Evolutionary conservation across 768 basidiomycete species (phyloP).

Genomic region (Suillus subaureus): DNA sequence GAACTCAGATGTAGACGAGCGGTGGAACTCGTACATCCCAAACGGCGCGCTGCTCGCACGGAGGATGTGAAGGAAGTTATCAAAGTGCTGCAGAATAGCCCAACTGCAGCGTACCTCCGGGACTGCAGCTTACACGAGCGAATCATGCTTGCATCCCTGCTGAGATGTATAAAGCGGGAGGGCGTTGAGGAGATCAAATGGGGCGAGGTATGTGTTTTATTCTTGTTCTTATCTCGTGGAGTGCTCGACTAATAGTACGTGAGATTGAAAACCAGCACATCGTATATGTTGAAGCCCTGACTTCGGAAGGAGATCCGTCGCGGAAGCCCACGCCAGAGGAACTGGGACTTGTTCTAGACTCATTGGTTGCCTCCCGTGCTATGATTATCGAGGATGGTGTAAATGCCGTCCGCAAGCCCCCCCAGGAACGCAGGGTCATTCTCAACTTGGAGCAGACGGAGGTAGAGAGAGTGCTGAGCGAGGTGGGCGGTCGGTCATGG

Average conservation of each 20-base stretch:
- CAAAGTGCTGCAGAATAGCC: conserved; percentile 87
- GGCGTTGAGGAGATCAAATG: conserved; percentile 89
- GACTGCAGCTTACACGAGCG: conserved; percentile 88
- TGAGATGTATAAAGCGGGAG: conserved; percentile 80
- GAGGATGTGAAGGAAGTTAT: conserved; percentile 81
- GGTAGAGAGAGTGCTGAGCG: conserved; percentile 82
- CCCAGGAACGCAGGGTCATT: conserved; percentile 69
- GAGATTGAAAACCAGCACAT: conserved; percentile 79
- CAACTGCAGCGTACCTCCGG: conserved; percentile 79
- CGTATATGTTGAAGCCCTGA: conserved; percentile 66
- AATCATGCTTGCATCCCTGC: conserved; percentile 80
- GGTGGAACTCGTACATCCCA: conserved; percentile 72
- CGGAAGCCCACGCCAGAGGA: conserved; percentile 64
- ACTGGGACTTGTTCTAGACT: conserved; percentile 69
- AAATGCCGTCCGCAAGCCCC: conserved; percentile 52
- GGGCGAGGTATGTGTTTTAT: conserved; percentile 59
- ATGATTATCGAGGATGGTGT: conserved; percentile 71
- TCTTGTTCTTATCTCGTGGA: neutral
- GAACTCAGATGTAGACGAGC: conserved; percentile 57
- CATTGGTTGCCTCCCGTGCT: conserved; percentile 76
- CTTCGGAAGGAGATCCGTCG: conserved; percentile 56
- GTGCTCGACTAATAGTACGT: conserved; percentile 8
- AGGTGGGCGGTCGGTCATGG: conserved; percentile 74
- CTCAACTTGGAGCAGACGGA: conserved; percentile 85
- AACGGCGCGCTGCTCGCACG: conserved; percentile 55